Conservation (phyloP, 306 rosid species). For the Prunus mume region DNA sequence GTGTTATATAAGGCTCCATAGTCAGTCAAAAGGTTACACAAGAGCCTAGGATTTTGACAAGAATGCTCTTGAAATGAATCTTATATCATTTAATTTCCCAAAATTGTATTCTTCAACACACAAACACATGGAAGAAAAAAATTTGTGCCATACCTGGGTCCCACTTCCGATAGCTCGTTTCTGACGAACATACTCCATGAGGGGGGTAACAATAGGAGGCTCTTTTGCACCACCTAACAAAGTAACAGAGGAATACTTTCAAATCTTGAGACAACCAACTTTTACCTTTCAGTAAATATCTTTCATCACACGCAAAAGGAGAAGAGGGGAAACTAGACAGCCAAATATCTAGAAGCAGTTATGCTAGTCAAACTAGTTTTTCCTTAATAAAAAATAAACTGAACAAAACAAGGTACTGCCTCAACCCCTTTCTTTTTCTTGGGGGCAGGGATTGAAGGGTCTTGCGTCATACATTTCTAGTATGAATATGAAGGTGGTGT, state of each 20-base stretch:
- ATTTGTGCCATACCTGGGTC: slow-evolving; percentile 50
- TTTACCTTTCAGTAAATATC: background rate
- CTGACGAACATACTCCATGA: slow-evolving; percentile 90
- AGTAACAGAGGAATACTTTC: slow-evolving; percentile 20
- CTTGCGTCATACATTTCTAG: background rate
- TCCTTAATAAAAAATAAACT: background rate
- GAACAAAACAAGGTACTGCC: background rate
- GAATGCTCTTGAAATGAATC: background rate
- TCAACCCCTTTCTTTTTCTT: background rate
- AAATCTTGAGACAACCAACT: slow-evolving; percentile 2
- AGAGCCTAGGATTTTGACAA: background rate
- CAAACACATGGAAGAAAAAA: background rate
- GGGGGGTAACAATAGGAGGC: slow-evolving; percentile 71
- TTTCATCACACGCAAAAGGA: background rate
- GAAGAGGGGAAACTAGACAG: background rate
- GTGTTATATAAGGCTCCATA: background rate
- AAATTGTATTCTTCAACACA: background rate
- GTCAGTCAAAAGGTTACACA: background rate
- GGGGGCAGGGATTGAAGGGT: background rate
- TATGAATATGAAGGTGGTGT: background rate
- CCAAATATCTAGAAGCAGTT: background rate
- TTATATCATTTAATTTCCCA: background rate
- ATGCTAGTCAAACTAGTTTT: background rate
- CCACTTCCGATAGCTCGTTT: slow-evolving; percentile 64
- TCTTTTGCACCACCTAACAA: slow-evolving; percentile 71